Percentiles rank a stretch among this genome's conserved stretches.
Conservation (phyloP, 2,329 filamentous ascomycete genomes). For the Epichloe amarillans region DNA sequence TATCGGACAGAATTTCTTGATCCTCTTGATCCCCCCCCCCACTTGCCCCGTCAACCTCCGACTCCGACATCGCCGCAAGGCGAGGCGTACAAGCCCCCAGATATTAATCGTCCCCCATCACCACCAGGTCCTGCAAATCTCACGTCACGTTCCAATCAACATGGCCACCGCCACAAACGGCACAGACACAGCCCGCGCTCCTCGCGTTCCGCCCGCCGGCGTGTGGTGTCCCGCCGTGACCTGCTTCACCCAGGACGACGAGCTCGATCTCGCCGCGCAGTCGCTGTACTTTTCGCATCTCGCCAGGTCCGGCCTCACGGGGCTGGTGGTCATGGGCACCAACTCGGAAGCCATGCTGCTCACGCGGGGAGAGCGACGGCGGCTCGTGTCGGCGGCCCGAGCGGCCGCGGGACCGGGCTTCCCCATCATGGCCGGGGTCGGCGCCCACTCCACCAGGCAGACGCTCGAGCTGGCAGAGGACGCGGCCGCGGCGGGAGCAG, state of each 20-base stretch:
- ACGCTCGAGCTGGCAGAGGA: slow-evolving; percentile 46
- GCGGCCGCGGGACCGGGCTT: slow-evolving; percentile 75
- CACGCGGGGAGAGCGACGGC: slow-evolving; percentile 43
- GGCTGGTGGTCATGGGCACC: slow-evolving; percentile 40
- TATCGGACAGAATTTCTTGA: too few species aligned
- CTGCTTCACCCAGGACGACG: slow-evolving; percentile 37
- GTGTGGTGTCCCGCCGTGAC: slow-evolving; percentile 41
- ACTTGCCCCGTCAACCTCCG: too few species aligned
- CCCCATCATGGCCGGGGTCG: slow-evolving; percentile 63
- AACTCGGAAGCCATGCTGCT: slow-evolving; percentile 44
- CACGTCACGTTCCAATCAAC: not conserved
- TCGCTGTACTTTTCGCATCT: slow-evolving; percentile 38
- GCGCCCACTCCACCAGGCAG: slow-evolving; percentile 51
- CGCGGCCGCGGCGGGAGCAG: slow-evolving; percentile 26
- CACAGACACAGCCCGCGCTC: slow-evolving; percentile 8
- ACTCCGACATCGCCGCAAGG: too few species aligned
- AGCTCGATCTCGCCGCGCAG: slow-evolving; percentile 32
- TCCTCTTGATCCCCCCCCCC: too few species aligned
- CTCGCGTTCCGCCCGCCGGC: slow-evolving; percentile 18
- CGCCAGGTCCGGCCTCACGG: slow-evolving; percentile 33
- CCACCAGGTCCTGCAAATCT: too few species aligned
- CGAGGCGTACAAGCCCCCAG: too few species aligned
- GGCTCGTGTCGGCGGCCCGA: slow-evolving; percentile 47
- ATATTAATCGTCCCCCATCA: too few species aligned
- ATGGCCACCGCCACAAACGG: not conserved